Conservation (phyloP, 768 basidiomycete genomes). For the Boletellus sp. region DNA sequence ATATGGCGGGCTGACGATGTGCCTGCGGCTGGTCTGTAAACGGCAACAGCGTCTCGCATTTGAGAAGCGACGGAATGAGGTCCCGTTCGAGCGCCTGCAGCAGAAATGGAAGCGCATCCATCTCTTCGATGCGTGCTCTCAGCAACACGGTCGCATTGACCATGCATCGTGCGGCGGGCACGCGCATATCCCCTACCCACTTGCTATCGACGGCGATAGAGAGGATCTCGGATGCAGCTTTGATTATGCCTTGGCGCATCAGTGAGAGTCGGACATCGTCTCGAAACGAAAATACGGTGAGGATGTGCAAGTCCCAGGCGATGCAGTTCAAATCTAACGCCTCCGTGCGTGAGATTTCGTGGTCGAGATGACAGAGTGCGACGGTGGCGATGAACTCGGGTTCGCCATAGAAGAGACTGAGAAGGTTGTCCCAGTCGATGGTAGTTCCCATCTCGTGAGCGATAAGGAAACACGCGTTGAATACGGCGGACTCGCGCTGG, state of each 20-base stretch:
- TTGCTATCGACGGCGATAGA: slow-evolving; percentile 1
- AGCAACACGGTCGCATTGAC: slow-evolving; percentile 19
- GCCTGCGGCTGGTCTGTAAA: slow-evolving; percentile 13
- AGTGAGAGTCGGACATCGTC: slow-evolving; percentile 16
- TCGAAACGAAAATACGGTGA: slow-evolving; percentile 19
- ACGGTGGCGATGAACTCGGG: slow-evolving; percentile 16
- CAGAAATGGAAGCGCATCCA: slow-evolving; percentile 27
- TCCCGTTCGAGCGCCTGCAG: slow-evolving; percentile 20
- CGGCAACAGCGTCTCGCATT: slow-evolving; percentile 19
- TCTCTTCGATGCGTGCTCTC: slow-evolving; percentile 18
- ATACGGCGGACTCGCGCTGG: slow-evolving; percentile 29
- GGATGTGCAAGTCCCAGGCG: slow-evolving; percentile 29
- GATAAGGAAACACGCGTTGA: slow-evolving; percentile 28
- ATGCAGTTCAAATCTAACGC: slow-evolving; percentile 22
- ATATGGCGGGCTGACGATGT: not conserved
- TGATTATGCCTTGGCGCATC: slow-evolving; percentile 23
- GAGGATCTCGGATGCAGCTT: slow-evolving; percentile 22
- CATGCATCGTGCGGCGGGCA: slow-evolving; percentile 21
- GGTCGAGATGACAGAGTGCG: slow-evolving; percentile 25
- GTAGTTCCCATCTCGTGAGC: slow-evolving; percentile 16
- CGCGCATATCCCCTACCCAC: slow-evolving; percentile 11
- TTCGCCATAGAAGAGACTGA: slow-evolving; percentile 20
- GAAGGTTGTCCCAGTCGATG: slow-evolving; percentile 25
- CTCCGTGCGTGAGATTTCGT: slow-evolving; percentile 17
- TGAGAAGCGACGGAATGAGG: slow-evolving; percentile 23